Evolutionary conservation across 805 yeast genomes (phyloP), one percentile per base, ranked within the genome.

Genomic region (Spencermartinsiella europaea): DNA sequence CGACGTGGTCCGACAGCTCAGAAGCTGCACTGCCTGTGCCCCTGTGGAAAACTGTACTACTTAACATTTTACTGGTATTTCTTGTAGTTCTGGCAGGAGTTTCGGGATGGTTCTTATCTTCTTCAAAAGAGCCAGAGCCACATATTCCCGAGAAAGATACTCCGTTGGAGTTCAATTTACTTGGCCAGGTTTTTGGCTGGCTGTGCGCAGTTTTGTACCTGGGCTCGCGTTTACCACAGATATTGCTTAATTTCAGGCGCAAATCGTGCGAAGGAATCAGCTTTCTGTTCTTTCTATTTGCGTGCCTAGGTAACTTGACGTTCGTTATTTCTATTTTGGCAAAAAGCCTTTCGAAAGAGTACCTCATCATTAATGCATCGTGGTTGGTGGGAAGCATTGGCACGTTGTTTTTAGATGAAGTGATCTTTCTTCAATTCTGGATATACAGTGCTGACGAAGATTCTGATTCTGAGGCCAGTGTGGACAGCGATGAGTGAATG

Each of bases 251-350:
- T 67, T 87, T 75, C 61, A 74, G 82, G 63, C 76, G 97, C 60
- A 90, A 89, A 67, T 84, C 95, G 1, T 89, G 96, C 63, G 98
- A 93, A 51, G 98, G 98, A 20, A 85, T 91, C 41, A 87, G 96
- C 8, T 87, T 93, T 60, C 74, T 91, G 73, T 91, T 93, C 67
- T 91, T 91, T 68, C 69, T 93, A 19, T 91, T 93, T 73, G 98
- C 99, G 17, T 89, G 96, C 64, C 70, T 91, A 47, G 99, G 99
- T 40, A 93, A 91, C 63, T 71, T 86, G 60, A 87, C 96, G 0
- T 93, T 89, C 58, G 96, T 93, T 35, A 75, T 86, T 12, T 84
- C 95, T 8, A 91, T 91, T 44, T 69, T 91, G 42, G 77, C 85
- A 38, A 82, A 85, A 36, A 86, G 88, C 53, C 70, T 81, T 40